Base-by-base conservation (phyloP, 2,329 filamentous ascomycete species). In the Pseudohalonectria lignicola region DNA sequence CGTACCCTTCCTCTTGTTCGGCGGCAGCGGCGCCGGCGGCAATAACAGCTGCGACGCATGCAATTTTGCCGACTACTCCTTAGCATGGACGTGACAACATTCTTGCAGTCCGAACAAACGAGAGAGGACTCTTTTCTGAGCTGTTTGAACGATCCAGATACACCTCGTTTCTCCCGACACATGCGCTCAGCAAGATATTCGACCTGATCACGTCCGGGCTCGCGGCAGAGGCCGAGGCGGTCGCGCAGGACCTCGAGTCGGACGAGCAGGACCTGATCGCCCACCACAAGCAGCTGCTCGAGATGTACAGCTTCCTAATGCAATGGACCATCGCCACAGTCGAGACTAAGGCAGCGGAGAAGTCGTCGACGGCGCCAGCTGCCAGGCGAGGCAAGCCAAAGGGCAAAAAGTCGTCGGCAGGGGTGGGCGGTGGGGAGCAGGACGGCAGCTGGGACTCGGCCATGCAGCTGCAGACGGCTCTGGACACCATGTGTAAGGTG, bases 321-420 rank as follows among this genome's bases (percentile, higher is more conserved):
- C 88, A 95, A 59, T 98, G 92, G 93, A 85, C 86, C 6, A 82
- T 96, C 46, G 82, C 87, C 6, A 86, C 84, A n/a, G 86, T 95
- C 35, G 92, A 98, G 61, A 82, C 84, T 29, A 94, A 94, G 61
- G 83, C 87, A 2, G 83, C 87, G 33, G 92, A 96, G 60, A 96
- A 93, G 61, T 79, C 86, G 0, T 79, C 82, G 2, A 66, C 80
- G 7, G 72, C 79, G 1, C 79, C 82, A 3, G 75, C 72, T n/a
- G 73, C 76, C 7, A 72, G 85, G 51, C 80, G 79, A 31, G 72
- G 86, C 52, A 84, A 83, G 52, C 75, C 79, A 39, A 88, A 83
- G 53, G 76, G 75, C 39, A 66, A 81, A 43, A 94, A 90, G 60
- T 64, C 76, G n/a, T 77, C 82, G 42, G 59, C 73, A 11, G 63